Conservation (phyloP, 2,329 filamentous ascomycete genomes). For the Fusarium robinianum region DNA sequence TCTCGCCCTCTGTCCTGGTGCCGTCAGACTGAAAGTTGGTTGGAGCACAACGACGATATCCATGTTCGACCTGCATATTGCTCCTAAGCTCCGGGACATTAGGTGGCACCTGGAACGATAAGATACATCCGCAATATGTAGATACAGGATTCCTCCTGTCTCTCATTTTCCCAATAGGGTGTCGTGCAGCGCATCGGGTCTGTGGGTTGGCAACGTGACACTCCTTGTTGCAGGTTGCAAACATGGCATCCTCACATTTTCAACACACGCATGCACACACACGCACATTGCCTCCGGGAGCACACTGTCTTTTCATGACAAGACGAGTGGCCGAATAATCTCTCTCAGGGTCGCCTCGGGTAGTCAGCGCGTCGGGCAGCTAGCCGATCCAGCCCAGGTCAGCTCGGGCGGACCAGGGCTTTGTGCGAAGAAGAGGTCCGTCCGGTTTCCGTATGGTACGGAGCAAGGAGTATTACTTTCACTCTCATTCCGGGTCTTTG, state of each 20-base stretch:
- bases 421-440: no score
- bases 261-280: conserved; percentile 5
- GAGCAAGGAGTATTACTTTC: no score
- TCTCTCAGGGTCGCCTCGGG: no score
- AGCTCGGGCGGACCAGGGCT: no score
- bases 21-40: neutral
- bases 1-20: neutral
- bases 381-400: no score
- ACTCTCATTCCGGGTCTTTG: no score
- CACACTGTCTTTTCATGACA: neutral
- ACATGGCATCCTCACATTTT: no score
- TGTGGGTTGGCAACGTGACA: conserved; percentile 6
- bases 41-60: conserved; percentile 4
- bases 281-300: conserved; percentile 6
- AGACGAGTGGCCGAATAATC: no score
- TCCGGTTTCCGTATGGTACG: no score
- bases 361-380: no score
- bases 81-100: no score
- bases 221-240: conserved; percentile 2
- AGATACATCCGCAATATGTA: neutral
- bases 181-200: conserved; percentile 11
- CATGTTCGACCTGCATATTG: conserved; percentile 12
- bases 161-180: conserved; percentile 8
- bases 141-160: conserved; percentile 3
- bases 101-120: no score